Base-by-base conservation (phyloP, 75 land plant genomes). In the Sequoiadendron giganteum region DNA sequence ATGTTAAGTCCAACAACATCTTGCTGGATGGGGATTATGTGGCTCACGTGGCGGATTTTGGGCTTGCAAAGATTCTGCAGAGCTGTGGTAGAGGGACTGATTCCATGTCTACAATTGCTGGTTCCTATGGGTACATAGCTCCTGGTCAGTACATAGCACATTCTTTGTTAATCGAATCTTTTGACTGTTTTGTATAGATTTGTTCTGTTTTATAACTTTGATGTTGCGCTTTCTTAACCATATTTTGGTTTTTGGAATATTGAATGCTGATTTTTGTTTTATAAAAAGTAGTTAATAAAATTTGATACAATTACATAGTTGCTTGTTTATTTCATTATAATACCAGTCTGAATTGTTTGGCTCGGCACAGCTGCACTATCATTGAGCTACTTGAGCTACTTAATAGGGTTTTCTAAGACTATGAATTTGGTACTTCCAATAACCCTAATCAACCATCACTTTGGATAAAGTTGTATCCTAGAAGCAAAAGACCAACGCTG, bases 41-140 rank as follows among this genome's bases (percentile, higher is more conserved):
- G 40, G 98, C 98, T 15, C 89, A 87, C 79, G 93, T 96, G 34
- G 95, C 98, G 1, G 98, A 96, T 86, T 96, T 96, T 89, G 97
- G 98, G 16, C 89, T 96, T 10, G 98, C 98, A 16, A 96, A 94
- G 77, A 61, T 82, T 75, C 86, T 94, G 56, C 86, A 91, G 34
- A 87, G 30, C 40, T 47, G 80, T 21, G 90, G 91, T 21, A 88
- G 88, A 25, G 90, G 92, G 25, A 52, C 88, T 3, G 87, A 91
- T 70, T 88, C 94, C 54, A 96, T 95, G 98, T 94, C 98, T 61
- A 91, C 90, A 34, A 92, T 97, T 86, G 97, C 96, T 14, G 98
- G 98, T 40, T 95, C 98, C 70, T 94, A 94, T 89, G 98, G 98
- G 15, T 97, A 97, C 88, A 97, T 97, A 79, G 98, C 98, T 48